Conservation (phyloP, 2,329 filamentous ascomycete genomes). For the Fusarium torreyae region DNA sequence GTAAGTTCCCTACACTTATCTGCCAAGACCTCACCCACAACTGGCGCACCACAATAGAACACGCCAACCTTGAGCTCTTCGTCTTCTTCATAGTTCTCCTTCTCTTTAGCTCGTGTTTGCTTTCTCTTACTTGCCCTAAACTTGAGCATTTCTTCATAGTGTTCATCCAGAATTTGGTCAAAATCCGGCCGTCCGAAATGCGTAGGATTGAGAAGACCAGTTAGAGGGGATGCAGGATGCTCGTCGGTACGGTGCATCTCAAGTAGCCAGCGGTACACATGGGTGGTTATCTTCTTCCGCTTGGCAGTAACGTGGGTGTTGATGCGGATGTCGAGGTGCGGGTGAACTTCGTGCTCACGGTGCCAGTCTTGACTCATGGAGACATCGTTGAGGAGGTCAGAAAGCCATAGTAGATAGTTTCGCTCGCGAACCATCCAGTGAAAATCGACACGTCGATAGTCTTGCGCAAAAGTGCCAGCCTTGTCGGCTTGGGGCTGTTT, state of each 20-base stretch:
- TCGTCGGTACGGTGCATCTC: constrained; percentile 68
- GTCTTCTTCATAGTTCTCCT: constrained; percentile 40
- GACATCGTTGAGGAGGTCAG: constrained; percentile 67
- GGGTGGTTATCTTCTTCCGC: constrained; percentile 65
- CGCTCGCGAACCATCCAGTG: constrained; percentile 73
- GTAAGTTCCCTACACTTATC: constrained; percentile 68
- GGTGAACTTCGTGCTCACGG: constrained; percentile 54
- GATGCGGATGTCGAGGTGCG: constrained; percentile 67
- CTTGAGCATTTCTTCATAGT: constrained; percentile 67
- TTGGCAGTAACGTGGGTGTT: constrained; percentile 71
- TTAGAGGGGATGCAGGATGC: constrained; percentile 67
- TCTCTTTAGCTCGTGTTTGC: background rate
- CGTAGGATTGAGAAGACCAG: constrained; percentile 67
- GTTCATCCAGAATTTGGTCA: constrained; percentile 65
- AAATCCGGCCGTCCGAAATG: constrained; percentile 71
- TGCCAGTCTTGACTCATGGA: constrained; percentile 57
- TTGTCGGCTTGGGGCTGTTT: constrained; percentile 35
- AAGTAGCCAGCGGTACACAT: constrained; percentile 70
- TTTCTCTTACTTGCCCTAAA: constrained; percentile 48
- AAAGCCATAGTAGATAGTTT: constrained; percentile 71
- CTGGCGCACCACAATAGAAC: constrained; percentile 70
- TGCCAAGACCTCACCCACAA: constrained; percentile 69
- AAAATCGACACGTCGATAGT: constrained; percentile 69
- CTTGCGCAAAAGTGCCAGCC: constrained; percentile 51
- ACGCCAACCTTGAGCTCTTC: constrained; percentile 66